These are phyloP conservation scores for Chalciporus sp. DNA, from an alignment of 1,284 basidiomycete genomes.

Conservation along the genomic window DNA sequence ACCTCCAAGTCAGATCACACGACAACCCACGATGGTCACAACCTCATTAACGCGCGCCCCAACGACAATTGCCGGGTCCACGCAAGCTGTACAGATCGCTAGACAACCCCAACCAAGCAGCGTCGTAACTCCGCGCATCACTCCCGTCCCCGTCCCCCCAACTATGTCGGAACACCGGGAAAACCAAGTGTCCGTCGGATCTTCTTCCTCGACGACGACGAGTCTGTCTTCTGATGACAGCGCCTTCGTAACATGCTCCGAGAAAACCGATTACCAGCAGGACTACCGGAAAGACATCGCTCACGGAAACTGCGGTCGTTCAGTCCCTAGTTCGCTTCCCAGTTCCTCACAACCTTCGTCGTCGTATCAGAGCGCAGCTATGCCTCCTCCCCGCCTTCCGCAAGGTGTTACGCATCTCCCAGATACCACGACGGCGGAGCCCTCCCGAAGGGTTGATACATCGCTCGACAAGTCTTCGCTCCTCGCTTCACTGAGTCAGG, in stretches of 20 bases:
- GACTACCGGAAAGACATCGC: slow-evolving; percentile 1
- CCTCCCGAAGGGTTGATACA: slow-evolving; percentile 2
- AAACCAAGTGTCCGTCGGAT: slow-evolving; percentile 1
- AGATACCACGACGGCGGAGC: slow-evolving; percentile 4
- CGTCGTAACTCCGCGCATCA: background rate
- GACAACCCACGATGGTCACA: slow-evolving; percentile 23
- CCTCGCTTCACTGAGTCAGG: slow-evolving; percentile 41
- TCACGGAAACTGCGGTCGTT: slow-evolving; percentile 5
- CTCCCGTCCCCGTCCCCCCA: background rate
- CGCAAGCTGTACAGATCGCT: background rate
- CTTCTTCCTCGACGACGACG: slow-evolving; percentile 12
- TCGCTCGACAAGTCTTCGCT: slow-evolving; percentile 27
- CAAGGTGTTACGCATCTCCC: slow-evolving; percentile 7
- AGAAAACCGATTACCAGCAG: slow-evolving; percentile 12
- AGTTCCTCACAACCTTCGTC: slow-evolving; percentile 36
- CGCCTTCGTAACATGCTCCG: slow-evolving; percentile 33
- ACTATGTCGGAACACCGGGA: background rate
- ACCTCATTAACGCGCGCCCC: slow-evolving; percentile 17
- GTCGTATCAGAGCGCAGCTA: slow-evolving; percentile 21
- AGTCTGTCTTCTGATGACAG: slow-evolving; percentile 32
- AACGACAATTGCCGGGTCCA: slow-evolving; percentile 13
- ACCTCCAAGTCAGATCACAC: slow-evolving; percentile 20
- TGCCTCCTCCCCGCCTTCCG: slow-evolving; percentile 33
- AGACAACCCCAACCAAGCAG: slow-evolving; percentile 4
- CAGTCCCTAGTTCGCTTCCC: slow-evolving; percentile 28